Base-by-base conservation (phyloP, 2,329 filamentous ascomycete species). In the Aspergillus hiratsukae region DNA sequence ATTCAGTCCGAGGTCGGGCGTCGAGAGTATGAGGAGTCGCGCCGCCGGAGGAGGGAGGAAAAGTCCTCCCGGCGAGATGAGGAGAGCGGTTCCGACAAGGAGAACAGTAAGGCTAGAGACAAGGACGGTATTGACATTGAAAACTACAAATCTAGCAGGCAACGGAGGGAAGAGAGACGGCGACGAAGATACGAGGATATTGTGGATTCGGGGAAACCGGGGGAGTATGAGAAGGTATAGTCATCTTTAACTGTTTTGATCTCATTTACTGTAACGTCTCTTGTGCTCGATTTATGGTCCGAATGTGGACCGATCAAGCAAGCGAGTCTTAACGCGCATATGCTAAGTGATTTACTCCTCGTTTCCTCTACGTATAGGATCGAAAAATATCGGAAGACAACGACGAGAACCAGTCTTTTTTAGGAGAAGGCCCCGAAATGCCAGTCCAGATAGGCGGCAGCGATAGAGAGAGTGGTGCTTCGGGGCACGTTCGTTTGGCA, bases 391-490 rank as follows among this genome's bases (percentile, higher is more conserved):
- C 65, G 45, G 67, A 74, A 61, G 70, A 75, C 68, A 69, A 73
- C 67, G 58, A 69, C 59, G 62, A 74, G 54, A 53, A 71, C 52
- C 69, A 79, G 76, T 80, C 83, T 85, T 86, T 86, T 85, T 85
- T 86, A 86, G 83, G 72, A 69, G 76, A 77, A 75, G 77, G 81
- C 82, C 82, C 81, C 80, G 83, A 83, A 81, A 80, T 81, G 75
- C 78, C 78, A 75, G 61, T 59, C 52, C 58, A 71, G 72, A 74
- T 76, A 75, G 64, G 69, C 65, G 65, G 68, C 58, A 61, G 62
- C 65, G 64, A 71, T 64, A 64, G 43, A 46, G 43, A 68, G 68
- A 62, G 71, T 70, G 71, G 75, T 76, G 75, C 75, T 80, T 79
- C 77, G 76, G 75, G 74, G 73, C 69, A 66, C 57, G 62, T 60